A percentile compares a stretch with the other conserved stretches of the same genome.
Evolutionary conservation across 169 alveolate species (phyloP).

Genomic region (Plasmodium ovale): DNA sequence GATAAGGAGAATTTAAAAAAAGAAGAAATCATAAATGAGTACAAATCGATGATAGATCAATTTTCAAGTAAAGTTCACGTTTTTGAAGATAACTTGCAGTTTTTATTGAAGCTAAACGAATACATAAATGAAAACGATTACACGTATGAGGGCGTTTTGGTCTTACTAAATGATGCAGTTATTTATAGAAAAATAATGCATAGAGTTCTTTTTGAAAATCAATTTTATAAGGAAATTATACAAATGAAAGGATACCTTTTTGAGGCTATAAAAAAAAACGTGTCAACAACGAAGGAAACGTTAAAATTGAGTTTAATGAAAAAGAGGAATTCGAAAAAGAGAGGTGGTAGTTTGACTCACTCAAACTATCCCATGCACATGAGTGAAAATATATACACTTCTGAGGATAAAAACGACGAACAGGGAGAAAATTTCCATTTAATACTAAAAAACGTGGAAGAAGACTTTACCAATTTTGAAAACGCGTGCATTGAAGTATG

Average conservation of each 20-base stretch:
- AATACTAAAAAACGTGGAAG: slow-evolving; percentile 18
- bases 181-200: slow-evolving; percentile 38
- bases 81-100: slow-evolving; percentile 60
- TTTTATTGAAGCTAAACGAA: slow-evolving; percentile 37
- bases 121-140: slow-evolving; percentile 35
- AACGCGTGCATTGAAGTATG: slow-evolving; percentile 27
- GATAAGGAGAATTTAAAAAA: slow-evolving; percentile 29
- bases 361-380: neutral
- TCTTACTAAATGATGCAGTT: slow-evolving; percentile 16
- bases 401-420: slow-evolving; percentile 2
- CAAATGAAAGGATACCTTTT: slow-evolving; percentile 40
- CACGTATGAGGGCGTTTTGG: slow-evolving; percentile 25
- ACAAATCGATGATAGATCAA: slow-evolving; percentile 22
- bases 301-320: slow-evolving; percentile 38
- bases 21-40: slow-evolving; percentile 38
- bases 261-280: slow-evolving; percentile 30
- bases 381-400: slow-evolving; percentile 24
- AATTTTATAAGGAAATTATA: slow-evolving; percentile 39
- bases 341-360: neutral
- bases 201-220: slow-evolving; percentile 38
- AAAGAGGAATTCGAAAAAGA: slow-evolving; percentile 5
- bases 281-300: slow-evolving; percentile 3
- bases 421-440: slow-evolving; percentile 13
- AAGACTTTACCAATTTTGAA: slow-evolving; percentile 55
- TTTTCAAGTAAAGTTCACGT: slow-evolving; percentile 39